Evolutionary conservation across 2,329 filamentous ascomycete species (phyloP).

Genomic region (Monilinia fructicola): DNA sequence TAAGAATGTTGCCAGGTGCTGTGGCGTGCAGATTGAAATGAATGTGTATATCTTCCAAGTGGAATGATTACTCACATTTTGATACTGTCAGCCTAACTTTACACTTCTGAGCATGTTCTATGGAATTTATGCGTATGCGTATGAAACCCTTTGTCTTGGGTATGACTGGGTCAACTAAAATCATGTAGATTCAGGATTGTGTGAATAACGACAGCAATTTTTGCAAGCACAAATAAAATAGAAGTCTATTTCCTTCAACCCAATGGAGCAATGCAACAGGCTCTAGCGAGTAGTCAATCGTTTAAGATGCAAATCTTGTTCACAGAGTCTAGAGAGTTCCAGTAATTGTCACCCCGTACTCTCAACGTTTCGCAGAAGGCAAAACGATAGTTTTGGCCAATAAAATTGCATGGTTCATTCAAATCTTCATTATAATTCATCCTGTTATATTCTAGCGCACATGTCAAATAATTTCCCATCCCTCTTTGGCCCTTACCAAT

Average conservation of each 20-base stretch:
- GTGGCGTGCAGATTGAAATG: background rate
- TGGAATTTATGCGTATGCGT: background rate
- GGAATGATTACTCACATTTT: background rate
- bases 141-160: background rate
- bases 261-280: background rate
- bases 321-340: no score
- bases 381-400: background rate
- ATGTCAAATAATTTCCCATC: background rate
- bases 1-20: background rate
- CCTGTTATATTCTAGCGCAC: background rate
- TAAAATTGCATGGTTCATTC: background rate
- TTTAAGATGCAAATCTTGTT: background rate
- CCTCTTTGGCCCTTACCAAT: background rate
- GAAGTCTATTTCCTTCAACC: background rate
- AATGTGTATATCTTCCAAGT: background rate
- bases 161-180: background rate
- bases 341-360: background rate
- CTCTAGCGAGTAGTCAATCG: background rate
- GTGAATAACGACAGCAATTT: no score
- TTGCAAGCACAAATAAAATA: background rate
- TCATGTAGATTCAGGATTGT: background rate
- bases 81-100: background rate
- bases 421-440: background rate
- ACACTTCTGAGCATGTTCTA: background rate
- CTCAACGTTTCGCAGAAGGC: background rate